These are phyloP conservation scores for Dactylorhiza incarnata DNA, from an alignment of 106 monocot species.

Conservation along the genomic window DNA sequence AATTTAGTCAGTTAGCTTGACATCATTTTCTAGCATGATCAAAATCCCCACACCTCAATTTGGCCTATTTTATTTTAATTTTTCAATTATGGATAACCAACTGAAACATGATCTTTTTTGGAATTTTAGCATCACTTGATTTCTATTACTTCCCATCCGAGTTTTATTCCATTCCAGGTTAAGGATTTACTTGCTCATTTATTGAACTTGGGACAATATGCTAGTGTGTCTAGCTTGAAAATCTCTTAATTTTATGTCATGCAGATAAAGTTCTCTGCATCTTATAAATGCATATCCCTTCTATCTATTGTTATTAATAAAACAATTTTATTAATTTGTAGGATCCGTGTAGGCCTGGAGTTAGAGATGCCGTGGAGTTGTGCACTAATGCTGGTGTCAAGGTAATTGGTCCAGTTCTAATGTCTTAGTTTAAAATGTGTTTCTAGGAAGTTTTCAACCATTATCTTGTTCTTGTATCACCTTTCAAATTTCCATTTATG, in stretches of 20 bases:
- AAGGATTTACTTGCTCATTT: neutral
- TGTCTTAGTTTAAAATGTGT: neutral
- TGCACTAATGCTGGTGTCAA: conserved; percentile 87
- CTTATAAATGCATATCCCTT: neutral
- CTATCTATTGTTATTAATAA: neutral
- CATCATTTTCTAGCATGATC: no score
- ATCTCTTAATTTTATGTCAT: neutral
- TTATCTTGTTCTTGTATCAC: neutral
- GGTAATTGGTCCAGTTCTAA: conserved; percentile 25
- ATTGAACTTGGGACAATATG: neutral
- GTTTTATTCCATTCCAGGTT: neutral
- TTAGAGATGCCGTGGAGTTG: conserved; percentile 61
- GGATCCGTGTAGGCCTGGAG: conserved; percentile 94
- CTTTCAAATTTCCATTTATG: neutral
- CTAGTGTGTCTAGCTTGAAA: neutral
- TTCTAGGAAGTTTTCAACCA: neutral
- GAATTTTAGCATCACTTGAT: neutral
- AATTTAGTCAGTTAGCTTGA: no score
- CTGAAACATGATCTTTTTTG: no score
- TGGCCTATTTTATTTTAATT: no score
- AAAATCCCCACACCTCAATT: no score
- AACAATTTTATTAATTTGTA: conserved; percentile 10
- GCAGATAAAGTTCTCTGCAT: neutral
- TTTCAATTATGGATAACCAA: no score
- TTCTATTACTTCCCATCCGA: neutral